Base-by-base conservation (phyloP, 2,329 filamentous ascomycete species). In the Pseudocercospora pini-densiflorae region DNA sequence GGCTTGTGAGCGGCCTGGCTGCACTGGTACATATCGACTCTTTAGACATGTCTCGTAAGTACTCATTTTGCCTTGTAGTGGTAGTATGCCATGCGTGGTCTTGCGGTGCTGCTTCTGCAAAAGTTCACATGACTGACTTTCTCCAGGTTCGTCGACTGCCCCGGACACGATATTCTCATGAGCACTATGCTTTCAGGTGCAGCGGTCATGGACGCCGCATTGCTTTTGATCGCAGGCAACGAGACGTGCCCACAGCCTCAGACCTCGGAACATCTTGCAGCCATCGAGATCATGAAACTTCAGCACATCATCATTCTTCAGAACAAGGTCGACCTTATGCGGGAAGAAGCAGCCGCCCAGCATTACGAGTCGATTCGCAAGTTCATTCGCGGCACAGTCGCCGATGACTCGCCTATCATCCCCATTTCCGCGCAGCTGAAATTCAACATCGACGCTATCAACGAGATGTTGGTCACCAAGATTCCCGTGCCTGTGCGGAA, bases 101-200 rank as follows among this genome's bases (percentile, higher is more conserved):
- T 57, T 21, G 10, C 21, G 1, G 1, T 8, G 21, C 7, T 12
- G 19, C 29, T 12, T 24, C 19, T n/a, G 24, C 55, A n/a, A 31
- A 16, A 19, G 58, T 5, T 33, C 3, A 33, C 2, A 19, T 33
- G 29, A 62, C 70, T 73, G 58, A 72, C 67, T 43, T 8, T 9
- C 47, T 51, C 5, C 66, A 79, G 92, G 16, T 99, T 98, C 80
- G 95, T 98, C 74, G 95, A 98, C 82, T 98, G 95, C 86, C 95
- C 95, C 64, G 95, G 95, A 82, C 95, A 99, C 92, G 95, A 99
- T 84, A 99, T 99, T 93, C 94, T 99, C 81, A 99, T 99, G 95
- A 98, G 94, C 83, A 99, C 95, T 76, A 99, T 99, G 95, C 90
- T 99, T 86, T 99, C 95, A 78, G 95, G 95, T 78, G 95, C 95